phyloP scores from a whole-genome alignment of 805 yeast species.

The Ogataea henricii region DNA sequence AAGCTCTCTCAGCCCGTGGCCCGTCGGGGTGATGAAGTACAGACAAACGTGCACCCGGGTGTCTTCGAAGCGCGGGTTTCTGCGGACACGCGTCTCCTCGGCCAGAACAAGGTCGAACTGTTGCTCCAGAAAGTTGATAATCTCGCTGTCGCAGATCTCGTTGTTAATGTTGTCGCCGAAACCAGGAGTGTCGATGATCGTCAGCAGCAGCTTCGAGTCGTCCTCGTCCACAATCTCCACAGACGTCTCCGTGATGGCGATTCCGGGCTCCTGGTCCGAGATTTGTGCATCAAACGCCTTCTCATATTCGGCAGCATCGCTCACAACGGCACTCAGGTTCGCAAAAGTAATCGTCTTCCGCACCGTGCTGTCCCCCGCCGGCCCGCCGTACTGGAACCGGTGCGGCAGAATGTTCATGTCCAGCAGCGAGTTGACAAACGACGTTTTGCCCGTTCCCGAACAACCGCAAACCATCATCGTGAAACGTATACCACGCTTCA shows the following conservation, averaged over 20 bases:
- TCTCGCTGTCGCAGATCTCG: conserved; percentile 64
- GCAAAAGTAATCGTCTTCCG: conserved; percentile 60
- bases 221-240: conserved; percentile 66
- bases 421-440: conserved; percentile 68
- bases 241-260: conserved; percentile 67
- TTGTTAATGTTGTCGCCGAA: conserved; percentile 63
- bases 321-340: conserved; percentile 55
- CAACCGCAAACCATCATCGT: conserved; percentile 74
- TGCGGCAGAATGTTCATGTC: conserved; percentile 65
- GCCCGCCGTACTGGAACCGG: conserved; percentile 46
- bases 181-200: conserved; percentile 61
- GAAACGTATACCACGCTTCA: conserved; percentile 72
- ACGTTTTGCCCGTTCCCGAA: conserved; percentile 76
- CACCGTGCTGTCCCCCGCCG: conserved; percentile 25
- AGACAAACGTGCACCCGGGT: conserved; percentile 73
- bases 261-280: conserved; percentile 71
- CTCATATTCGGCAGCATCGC: conserved; percentile 57
- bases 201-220: conserved; percentile 53
- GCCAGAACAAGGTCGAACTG: conserved; percentile 78
- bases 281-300: conserved; percentile 61
- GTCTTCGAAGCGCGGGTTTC: conserved; percentile 83
- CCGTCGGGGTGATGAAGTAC: conserved; percentile 72
- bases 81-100: conserved; percentile 82
- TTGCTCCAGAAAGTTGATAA: conserved; percentile 66
- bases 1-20: conserved; percentile 76